These are phyloP conservation scores for Pythium phragmiticola DNA, from an alignment of 352 stramenopile genomes.

Conservation along the genomic window DNA sequence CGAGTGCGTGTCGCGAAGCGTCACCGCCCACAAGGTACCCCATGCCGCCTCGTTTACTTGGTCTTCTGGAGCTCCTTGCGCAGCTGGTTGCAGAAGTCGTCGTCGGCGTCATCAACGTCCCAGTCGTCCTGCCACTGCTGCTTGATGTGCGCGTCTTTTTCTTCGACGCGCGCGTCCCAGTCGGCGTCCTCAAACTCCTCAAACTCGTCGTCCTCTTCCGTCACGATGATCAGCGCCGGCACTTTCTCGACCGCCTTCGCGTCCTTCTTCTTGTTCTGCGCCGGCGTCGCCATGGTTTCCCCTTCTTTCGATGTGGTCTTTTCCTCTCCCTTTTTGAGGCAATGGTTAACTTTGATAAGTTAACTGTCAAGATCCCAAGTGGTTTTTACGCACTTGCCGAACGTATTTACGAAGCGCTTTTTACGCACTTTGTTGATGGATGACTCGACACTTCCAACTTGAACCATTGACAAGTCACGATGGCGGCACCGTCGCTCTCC, in stretches of 20 bases:
- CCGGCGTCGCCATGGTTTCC: constrained; percentile 7
- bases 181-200: constrained; percentile 87
- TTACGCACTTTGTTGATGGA: constrained; percentile 22
- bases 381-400: constrained; percentile 1
- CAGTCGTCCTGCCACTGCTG: constrained; percentile 93
- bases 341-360: background rate
- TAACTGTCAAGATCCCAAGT: constrained; percentile 13
- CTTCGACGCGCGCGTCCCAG: constrained; percentile 71
- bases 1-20: too few relatives aligned
- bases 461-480: constrained; percentile 1
- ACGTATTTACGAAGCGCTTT: constrained; percentile 10
- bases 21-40: too few relatives aligned
- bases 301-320: background rate
- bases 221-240: constrained; percentile 72
- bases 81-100: constrained; percentile 92
- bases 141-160: constrained; percentile 83
- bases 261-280: constrained; percentile 21
- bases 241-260: constrained; percentile 48
- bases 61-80: constrained; percentile 87
- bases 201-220: constrained; percentile 89
- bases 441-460: constrained; percentile 12
- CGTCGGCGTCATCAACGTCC: constrained; percentile 91
- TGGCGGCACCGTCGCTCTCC: background rate
- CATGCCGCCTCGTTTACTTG: constrained; percentile 37
- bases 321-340: constrained; percentile 12